phyloP scores from a whole-genome alignment of 2,329 filamentous ascomycete genomes.

The Penicillium sp. region DNA sequence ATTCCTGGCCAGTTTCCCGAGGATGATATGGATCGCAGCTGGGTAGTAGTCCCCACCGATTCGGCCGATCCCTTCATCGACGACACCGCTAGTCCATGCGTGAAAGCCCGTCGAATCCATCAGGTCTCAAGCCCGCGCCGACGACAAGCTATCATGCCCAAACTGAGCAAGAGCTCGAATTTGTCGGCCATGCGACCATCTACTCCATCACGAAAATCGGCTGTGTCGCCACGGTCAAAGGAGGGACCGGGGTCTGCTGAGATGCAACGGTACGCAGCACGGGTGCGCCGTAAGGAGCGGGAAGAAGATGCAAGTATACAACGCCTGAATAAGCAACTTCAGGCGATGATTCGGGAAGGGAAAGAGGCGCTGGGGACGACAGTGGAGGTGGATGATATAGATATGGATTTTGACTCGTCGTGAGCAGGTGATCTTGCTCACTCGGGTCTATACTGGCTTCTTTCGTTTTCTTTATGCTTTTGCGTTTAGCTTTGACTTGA shows the following conservation, averaged over 20 bases:
- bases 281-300: constrained; percentile 69
- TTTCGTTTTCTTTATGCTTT: neutral
- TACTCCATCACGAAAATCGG: constrained; percentile 24
- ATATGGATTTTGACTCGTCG: constrained; percentile 35
- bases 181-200: constrained; percentile 16
- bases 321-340: constrained; percentile 74
- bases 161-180: constrained; percentile 23
- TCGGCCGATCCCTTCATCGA: constrained; percentile 16
- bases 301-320: constrained; percentile 78
- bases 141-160: constrained; percentile 27
- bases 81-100: constrained; percentile 16
- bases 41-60: constrained; percentile 63
- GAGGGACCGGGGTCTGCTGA: constrained; percentile 51
- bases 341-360: constrained; percentile 86
- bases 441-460: neutral
- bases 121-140: constrained; percentile 25
- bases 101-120: constrained; percentile 20
- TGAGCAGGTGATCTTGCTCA: neutral
- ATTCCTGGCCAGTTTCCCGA: constrained; percentile 57
- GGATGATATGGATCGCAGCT: constrained; percentile 62
- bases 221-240: constrained; percentile 30
- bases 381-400: constrained; percentile 60
- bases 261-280: constrained; percentile 71
- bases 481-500: neutral
- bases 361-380: constrained; percentile 79